A percentile compares a stretch with the other conserved stretches of the same genome.
phyloP scores from a whole-genome alignment of 768 basidiomycete genomes.

The Kondoa subrosea region DNA sequence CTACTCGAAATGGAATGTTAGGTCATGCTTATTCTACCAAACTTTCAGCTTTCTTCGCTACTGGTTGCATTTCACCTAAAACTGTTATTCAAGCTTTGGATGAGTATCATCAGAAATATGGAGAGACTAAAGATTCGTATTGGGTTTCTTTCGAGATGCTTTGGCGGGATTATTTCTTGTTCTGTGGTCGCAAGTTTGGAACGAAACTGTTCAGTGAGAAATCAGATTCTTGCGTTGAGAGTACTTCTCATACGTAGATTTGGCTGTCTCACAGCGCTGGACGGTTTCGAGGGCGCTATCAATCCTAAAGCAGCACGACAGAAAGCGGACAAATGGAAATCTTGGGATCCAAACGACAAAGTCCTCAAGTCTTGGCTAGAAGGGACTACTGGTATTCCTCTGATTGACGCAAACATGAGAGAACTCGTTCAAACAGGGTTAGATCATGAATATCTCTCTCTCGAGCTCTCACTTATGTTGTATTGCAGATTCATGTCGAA shows the following conservation, averaged over 20 bases:
- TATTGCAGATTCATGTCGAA: slow-evolving; percentile 33
- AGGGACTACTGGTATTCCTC: slow-evolving; percentile 8
- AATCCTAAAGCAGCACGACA: slow-evolving; percentile 25
- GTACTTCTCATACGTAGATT: background rate
- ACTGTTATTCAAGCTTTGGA: slow-evolving; percentile 19
- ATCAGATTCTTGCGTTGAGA: background rate
- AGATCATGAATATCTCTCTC: background rate
- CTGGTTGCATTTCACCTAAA: slow-evolving; percentile 30
- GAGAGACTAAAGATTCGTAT: slow-evolving; percentile 33
- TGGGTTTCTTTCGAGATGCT: slow-evolving; percentile 34
- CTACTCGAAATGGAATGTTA: slow-evolving; percentile 34
- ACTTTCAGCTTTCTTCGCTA: slow-evolving; percentile 33
- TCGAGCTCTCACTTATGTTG: accelerated
- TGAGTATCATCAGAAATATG: slow-evolving; percentile 25
- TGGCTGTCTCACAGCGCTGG: slow-evolving; percentile 24
- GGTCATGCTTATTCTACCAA: slow-evolving; percentile 37
- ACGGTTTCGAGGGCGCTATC: slow-evolving; percentile 33
- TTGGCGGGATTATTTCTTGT: background rate
- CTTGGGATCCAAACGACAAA: slow-evolving; percentile 24
- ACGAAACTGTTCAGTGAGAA: slow-evolving; percentile 25
- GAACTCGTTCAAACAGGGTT: slow-evolving; percentile 34
- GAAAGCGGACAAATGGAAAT: slow-evolving; percentile 24
- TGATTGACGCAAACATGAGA: slow-evolving; percentile 31
- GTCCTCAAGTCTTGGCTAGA: slow-evolving; percentile 17
- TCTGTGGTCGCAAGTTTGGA: slow-evolving; percentile 24